These are phyloP conservation scores for Termitomyces sp. DNA, from an alignment of 1,284 basidiomycete species.

Conservation along the genomic window DNA sequence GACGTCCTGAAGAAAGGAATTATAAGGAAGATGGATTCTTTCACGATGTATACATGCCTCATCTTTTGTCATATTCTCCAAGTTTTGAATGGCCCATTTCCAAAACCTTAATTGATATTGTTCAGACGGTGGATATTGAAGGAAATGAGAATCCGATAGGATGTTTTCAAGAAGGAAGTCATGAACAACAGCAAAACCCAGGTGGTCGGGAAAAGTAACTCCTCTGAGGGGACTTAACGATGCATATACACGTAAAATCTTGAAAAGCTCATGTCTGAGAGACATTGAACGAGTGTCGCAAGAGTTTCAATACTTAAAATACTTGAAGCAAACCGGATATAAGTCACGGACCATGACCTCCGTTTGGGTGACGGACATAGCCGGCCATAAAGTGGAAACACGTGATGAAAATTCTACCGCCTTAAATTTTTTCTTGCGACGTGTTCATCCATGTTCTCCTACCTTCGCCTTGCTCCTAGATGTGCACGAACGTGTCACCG, in stretches of 20 bases:
- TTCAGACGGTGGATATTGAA: conserved; percentile 51
- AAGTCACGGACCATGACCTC: too few species aligned
- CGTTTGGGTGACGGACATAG: too few species aligned
- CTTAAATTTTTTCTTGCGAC: conserved; percentile 22
- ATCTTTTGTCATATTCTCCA: conserved; percentile 40
- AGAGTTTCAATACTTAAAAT: background rate
- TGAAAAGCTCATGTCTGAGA: conserved; percentile 31
- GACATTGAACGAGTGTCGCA: background rate
- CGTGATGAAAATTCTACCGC: conserved; percentile 22
- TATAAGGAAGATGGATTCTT: background rate
- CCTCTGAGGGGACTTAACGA: conserved; percentile 41
- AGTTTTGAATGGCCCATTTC: conserved; percentile 57
- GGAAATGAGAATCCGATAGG: conserved; percentile 47
- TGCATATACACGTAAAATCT: conserved; percentile 49
- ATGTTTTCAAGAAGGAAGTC: conserved; percentile 48
- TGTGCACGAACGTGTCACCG: conserved; percentile 24
- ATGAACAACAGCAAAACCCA: conserved; percentile 37
- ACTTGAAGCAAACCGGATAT: too few species aligned
- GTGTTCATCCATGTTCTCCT: conserved; percentile 27
- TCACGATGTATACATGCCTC: conserved; percentile 32
- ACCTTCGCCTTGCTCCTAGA: conserved; percentile 24
- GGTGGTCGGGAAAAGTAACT: conserved; percentile 33
- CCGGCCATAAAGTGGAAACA: conserved; percentile 22
- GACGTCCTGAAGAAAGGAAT: conserved; percentile 33
- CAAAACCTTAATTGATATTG: conserved; percentile 63